Base-by-base conservation (phyloP, 2,329 filamentous ascomycete genomes). In the Ophiobolus disseminans region DNA sequence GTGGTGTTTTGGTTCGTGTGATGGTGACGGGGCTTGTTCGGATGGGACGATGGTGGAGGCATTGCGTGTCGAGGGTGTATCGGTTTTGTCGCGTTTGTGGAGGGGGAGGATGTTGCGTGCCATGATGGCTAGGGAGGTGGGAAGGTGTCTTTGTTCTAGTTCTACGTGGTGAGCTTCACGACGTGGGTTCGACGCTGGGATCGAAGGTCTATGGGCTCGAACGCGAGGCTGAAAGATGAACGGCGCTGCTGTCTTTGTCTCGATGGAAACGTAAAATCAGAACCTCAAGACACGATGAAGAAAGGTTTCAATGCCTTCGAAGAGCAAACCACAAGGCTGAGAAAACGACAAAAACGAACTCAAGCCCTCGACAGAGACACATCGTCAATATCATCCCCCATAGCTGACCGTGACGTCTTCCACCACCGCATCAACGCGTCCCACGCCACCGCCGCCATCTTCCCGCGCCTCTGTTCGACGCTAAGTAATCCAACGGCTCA, bases 91-190 rank as follows among this genome's bases (percentile, higher is more conserved):
- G 17, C 41, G 48, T 30, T 39, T 50, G 30, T 55, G 53, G 7
- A 49, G 17, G 21, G 53, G 53, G 16, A 56, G 45, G 31, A 56
- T 37, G 13, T 53, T 49, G n/a, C 45, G 51, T 37, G 40, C 45
- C 52, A 55, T 55, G 11, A 14, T 42, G 39, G n/a, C 8, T 16
- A n/a, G 5, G 17, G 22, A 11, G 16, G 13, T 13, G 11, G 11
- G 11, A 3, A 5, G 35, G 35, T 13, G 11, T 32, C 30, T 14
- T 32, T 14, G 16, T 32, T 14, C 30, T 32, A 8, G 3, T 7
- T 13, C 30, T 9, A 28, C 3, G 10, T 28, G 25, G 25, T 5
- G 9, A 28, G n/a, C 25, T n/a, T n/a, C n/a, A n/a, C n/a, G n/a
- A n/a, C n/a, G n/a, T n/a, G n/a, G n/a, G n/a, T n/a, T n/a, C n/a